Base-by-base conservation (phyloP, 805 yeast genomes). In the Allodekkera sacchari region DNA sequence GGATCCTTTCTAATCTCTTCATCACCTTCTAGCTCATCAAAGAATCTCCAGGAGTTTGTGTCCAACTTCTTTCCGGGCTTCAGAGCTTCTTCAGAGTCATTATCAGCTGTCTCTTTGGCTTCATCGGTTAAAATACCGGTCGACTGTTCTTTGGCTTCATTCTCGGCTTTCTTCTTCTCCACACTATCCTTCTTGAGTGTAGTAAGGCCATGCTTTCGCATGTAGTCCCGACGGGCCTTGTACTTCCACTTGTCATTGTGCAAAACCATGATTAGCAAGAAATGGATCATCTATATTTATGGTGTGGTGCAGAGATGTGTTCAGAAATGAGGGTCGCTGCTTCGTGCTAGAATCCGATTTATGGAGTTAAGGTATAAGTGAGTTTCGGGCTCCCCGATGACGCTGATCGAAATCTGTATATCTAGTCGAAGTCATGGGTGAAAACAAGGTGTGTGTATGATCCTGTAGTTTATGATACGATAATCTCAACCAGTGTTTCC, bases 181-280 rank as follows among this genome's bases (percentile, higher is more conserved):
- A 36, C 34, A 12, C 30, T 26, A 22, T 39, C 43, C 12, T 36
- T 34, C 22, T 32, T 20, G 20, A 32, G 24, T 12, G 21, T 32
- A 12, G 32, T 30, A 6, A 47, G 35, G 1, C 66, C 66, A 41
- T 68, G 74, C 41, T 70, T 69, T 26, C 55, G 47, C 47, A 58
- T 42, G 37, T 66, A 66, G 12, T 56, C 48, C 22, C 47, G 44
- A 32, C 61, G 67, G 11, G 72, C 71, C 36, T 58, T 63, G 29
- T 58, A 51, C 35, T 69, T 70, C 75, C 76, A 69, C 47, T 69
- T 69, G 31, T 59, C 64, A 44, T 69, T 69, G 38, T 69, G 75
- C 10, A 70, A 51, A 8, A 69, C 76, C 76, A 69, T 69, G 4
- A 10, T 29, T 19, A 14, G 12, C 22, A 20, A 20, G 11, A 9